Base-by-base conservation (phyloP, 148 eudicot species). In the Selenicereus undatus region DNA sequence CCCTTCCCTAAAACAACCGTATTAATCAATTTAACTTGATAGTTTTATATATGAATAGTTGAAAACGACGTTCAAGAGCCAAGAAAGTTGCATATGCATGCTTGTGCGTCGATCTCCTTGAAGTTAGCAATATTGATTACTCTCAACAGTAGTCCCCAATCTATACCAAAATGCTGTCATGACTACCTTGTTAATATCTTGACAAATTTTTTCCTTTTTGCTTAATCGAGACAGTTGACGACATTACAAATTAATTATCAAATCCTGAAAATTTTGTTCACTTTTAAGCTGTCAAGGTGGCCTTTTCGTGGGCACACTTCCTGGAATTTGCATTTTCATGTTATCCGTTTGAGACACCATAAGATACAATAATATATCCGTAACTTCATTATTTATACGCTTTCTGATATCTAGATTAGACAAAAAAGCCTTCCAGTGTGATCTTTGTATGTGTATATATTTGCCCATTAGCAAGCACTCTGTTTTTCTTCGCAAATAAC, bases 31-130 rank as follows among this genome's bases (percentile, higher is more conserved):
- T 48, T 48, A 10, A 48, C 52, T 48, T 48, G 2, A 11, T 48
- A 48, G 52, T 48, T 48, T 48, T 27, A 29, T 4, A 39, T 39
- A 39, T 30, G 32, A 70, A 1, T 2, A 17, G 18, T 32, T 4
- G n/a, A 70, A 70, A 70, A 13, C 36, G 73, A 32, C 43, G 14
- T 70, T 8, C 5, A 17, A 70, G 62, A 64, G 68, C 68, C 12
- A 64, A 71, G 74, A 73, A 73, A 45, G 60, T 6, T 74, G 76
- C 76, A 21, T 54, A 14, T 74, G 52, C 36, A 14, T 74, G 52
- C 36, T 74, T 17, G 36, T 74, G 60, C 30, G 39, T 18, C 54
- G 72, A 80, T 80, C 82, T 58, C 74, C 62, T 74, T 75, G 74
- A 75, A 66, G 43, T 75, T 75, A 75, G 74, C 65, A 14, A 48